Conservation (phyloP, 2,329 filamentous ascomycete genomes). For the Coleophoma crateriformis region DNA sequence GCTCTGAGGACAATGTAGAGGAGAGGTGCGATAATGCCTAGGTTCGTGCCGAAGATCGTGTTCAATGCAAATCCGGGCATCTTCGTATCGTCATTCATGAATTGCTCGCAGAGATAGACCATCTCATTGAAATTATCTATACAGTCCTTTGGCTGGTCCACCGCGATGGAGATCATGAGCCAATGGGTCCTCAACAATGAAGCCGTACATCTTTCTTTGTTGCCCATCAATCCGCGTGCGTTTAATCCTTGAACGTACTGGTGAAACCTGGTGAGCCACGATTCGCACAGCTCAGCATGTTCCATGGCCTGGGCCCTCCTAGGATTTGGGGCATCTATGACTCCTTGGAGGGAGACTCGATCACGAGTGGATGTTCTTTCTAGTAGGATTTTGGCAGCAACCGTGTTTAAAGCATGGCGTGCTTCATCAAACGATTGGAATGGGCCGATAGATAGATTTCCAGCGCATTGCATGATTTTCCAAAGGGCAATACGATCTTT, state of each 20-base stretch:
- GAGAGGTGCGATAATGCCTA: slow-evolving; percentile 20
- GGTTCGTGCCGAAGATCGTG: slow-evolving; percentile 20
- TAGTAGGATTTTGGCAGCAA: background rate
- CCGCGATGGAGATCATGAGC: slow-evolving; percentile 14
- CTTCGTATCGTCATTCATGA: slow-evolving; percentile 4
- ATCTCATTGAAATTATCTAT: slow-evolving; percentile 16
- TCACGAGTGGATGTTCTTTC: background rate
- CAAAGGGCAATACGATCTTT: slow-evolving; percentile 16
- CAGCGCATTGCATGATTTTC: slow-evolving; percentile 12
- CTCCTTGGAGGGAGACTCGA: background rate
- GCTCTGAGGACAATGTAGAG: slow-evolving; percentile 17
- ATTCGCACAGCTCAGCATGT: slow-evolving; percentile 5
- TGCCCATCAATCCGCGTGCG: background rate
- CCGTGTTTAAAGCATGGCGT: background rate
- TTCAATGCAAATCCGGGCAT: slow-evolving; percentile 1
- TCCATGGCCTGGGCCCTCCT: background rate
- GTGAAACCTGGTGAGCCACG: slow-evolving; percentile 15
- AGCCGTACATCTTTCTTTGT: background rate
- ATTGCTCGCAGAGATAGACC: slow-evolving; percentile 14
- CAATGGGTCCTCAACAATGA: slow-evolving; percentile 15
- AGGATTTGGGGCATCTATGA: slow-evolving; percentile 1
- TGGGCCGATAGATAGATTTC: background rate
- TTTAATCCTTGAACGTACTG: slow-evolving; percentile 5
- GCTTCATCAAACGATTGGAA: background rate
- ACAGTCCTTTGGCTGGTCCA: slow-evolving; percentile 3